These are phyloP conservation scores for Phialophora tarda DNA, from an alignment of 2,329 filamentous ascomycete genomes.

Conservation along the genomic window DNA sequence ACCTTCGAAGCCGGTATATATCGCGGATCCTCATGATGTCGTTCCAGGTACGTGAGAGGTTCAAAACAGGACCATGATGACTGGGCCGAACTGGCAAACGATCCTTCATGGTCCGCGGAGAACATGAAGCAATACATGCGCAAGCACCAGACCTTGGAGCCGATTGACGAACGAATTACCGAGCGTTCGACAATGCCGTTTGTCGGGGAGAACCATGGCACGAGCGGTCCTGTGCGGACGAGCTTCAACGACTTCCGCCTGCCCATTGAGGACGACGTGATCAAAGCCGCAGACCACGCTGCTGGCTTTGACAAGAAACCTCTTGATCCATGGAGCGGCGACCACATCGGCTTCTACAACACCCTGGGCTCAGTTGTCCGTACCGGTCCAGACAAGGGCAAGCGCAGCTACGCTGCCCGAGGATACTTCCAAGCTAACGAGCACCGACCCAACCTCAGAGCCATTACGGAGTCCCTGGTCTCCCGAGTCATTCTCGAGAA, in stretches of 20 bases:
- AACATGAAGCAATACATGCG: conserved; percentile 41
- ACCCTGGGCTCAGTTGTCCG: conserved; percentile 34
- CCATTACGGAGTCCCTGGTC: conserved; percentile 56
- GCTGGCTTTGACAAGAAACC: conserved; percentile 35
- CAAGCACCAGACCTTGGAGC: conserved; percentile 44
- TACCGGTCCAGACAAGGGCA: conserved; percentile 38
- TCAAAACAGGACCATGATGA: conserved; percentile 44
- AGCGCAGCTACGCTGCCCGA: conserved; percentile 51
- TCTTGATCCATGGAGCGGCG: conserved; percentile 36
- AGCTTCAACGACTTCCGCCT: conserved; percentile 37
- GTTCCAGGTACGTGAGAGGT: conserved; percentile 38
- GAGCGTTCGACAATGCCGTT: conserved; percentile 36
- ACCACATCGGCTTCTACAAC: conserved; percentile 38
- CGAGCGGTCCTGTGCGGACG: conserved; percentile 46
- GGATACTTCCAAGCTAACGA: conserved; percentile 50
- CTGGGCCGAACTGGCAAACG: conserved; percentile 43
- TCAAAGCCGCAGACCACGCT: conserved; percentile 35
- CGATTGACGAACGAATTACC: conserved; percentile 36
- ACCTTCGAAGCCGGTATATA: not conserved
- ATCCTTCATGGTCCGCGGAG: conserved; percentile 42
- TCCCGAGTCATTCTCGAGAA: conserved; percentile 54
- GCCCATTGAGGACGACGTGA: conserved; percentile 36
- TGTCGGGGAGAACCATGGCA: conserved; percentile 39
- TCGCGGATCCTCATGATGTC: not conserved
- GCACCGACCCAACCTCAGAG: conserved; percentile 52